A percentile compares a stretch with the other conserved stretches of the same genome.
phyloP scores from a whole-genome alignment of 306 rosid species.

The Vigna mungo region DNA sequence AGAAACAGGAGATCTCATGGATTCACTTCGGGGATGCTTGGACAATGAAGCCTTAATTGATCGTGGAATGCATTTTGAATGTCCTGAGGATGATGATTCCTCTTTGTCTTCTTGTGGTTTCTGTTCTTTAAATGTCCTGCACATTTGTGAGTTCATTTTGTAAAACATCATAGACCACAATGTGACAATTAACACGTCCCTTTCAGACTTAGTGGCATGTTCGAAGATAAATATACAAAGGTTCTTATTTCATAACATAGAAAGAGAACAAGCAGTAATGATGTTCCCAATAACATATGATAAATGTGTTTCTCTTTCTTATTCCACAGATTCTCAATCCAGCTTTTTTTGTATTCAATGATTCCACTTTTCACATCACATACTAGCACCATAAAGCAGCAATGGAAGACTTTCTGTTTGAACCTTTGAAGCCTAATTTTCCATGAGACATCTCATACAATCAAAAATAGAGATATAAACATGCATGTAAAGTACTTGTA shows the following conservation, averaged over 20 bases:
- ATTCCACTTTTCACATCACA: background rate
- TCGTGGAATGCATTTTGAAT: conserved; percentile 81
- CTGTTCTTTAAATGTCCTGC: conserved; percentile 71
- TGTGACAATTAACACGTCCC: conserved; percentile 22
- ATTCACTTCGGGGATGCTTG: conserved; percentile 75
- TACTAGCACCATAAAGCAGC: background rate
- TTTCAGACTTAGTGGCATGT: conserved; percentile 13
- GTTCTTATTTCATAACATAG: background rate
- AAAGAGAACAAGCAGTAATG: background rate
- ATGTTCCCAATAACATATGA: background rate
- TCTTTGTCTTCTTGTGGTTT: conserved; percentile 68
- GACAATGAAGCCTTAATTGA: conserved; percentile 86
- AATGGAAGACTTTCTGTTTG: background rate
- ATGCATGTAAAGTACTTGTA: background rate
- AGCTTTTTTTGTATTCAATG: background rate
- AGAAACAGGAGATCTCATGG: conserved; percentile 80
- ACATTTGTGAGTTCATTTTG: conserved; percentile 36
- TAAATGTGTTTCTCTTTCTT: background rate
- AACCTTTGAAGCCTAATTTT: conserved; percentile 22
- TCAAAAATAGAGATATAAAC: background rate
- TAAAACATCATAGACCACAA: conserved; percentile 17
- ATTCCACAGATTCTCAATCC: background rate
- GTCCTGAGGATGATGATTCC: conserved; percentile 74
- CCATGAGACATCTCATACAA: conserved; percentile 16
- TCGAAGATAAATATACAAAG: background rate